Evolutionary conservation across 164 flowering plant species (phyloP).

Genomic region (Akebia trifoliata): DNA sequence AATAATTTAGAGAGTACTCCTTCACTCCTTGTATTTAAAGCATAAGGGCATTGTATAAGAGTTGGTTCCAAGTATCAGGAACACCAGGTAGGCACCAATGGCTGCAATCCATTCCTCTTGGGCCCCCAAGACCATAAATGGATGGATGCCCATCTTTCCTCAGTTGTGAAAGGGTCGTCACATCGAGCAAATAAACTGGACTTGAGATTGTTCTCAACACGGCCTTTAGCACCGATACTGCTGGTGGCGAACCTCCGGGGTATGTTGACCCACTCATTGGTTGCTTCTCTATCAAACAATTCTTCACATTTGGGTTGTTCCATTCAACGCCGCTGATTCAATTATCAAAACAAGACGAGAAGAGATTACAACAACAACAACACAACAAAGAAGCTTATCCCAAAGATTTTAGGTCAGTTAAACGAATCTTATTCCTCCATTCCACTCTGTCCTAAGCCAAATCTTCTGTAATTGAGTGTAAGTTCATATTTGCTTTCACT

Average conservation of each 20-base stretch:
- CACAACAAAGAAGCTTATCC: too few relatives aligned
- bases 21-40: not conserved
- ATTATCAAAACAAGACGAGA: not conserved
- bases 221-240: conserved; percentile 14
- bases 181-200: conserved; percentile 34
- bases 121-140: conserved; percentile 23
- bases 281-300: conserved; percentile 24
- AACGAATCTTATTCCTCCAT: too few relatives aligned
- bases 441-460: too few relatives aligned
- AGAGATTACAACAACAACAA: too few relatives aligned
- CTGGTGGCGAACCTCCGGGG: conserved; percentile 29
- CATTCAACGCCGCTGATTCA: conserved; percentile 31
- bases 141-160: conserved; percentile 45
- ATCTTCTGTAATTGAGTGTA: too few relatives aligned
- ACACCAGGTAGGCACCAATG: conserved; percentile 62
- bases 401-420: too few relatives aligned
- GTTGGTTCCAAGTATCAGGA: conserved; percentile 58
- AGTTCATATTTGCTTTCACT: too few relatives aligned
- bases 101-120: conserved; percentile 43
- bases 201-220: conserved; percentile 24
- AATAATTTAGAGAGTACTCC: too few relatives aligned
- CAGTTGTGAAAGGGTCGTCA: conserved; percentile 33
- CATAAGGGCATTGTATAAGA: conserved; percentile 26
- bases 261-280: conserved; percentile 28
- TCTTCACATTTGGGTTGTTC: conserved; percentile 20